Evolutionary conservation across 495 filamentous ascomycete species (phyloP), one percentile per base, ranked within the genome.

Genomic region (Penicillium canariense): DNA sequence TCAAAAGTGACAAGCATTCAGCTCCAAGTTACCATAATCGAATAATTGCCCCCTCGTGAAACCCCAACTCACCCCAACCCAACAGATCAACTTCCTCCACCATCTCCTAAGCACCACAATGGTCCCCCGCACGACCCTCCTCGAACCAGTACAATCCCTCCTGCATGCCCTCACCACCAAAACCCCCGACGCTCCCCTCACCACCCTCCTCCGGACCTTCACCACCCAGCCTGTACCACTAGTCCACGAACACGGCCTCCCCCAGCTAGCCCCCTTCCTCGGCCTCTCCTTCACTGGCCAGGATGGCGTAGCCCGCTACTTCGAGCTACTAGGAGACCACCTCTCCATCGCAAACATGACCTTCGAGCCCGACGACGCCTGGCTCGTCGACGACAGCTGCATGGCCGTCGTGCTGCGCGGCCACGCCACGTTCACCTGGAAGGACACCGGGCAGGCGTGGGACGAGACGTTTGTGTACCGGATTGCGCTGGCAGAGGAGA

Each of bases 201-300:
- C 80, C 49, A 52, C 61, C 26, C 27, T 84, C 47, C 68, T 83
- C 25, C 42, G 67, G 27, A 68, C 78, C 59, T 85, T 86, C 77
- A 82, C 81, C 49, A 55, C 61, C 23, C 15, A 50, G 22, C 68
- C 69, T 12, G 46, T 66, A 2, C 71, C 75, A 4, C 44, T 70
- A 4, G 73, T 75, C 38, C 67, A 75, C 65, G 84, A 87, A 56
- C 81, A 86, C 68, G 84, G 84, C 6, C 76, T 82, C 10, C 81
- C 78, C 3, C 75, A 77, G 50, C 66, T 86, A 1, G 83, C 83
- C 10, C 83, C 84, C 9, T 87, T 86, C 58, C 69, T 86, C 0
- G 83, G 84, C 15, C 80, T 78, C 1, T 63, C 71, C 10, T 85
- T 80, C 60, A 70, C 58, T 3, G 83, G 83, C 34, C 44, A 31